Evolutionary conservation across 768 basidiomycete genomes (phyloP), one percentile per base, ranked within the genome.

Genomic region (Collybia nuda): DNA sequence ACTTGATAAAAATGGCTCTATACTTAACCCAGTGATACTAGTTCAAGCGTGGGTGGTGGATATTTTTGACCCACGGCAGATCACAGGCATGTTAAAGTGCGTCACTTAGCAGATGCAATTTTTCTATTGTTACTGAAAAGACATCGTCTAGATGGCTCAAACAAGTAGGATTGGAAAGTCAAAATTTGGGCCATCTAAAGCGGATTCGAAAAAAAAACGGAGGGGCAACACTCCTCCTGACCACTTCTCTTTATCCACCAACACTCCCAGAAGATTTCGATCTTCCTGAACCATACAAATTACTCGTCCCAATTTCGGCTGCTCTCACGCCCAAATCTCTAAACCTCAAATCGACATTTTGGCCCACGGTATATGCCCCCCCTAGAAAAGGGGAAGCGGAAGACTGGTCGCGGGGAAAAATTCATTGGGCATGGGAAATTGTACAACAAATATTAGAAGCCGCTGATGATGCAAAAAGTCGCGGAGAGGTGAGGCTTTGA

Each of bases 321-420:
- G 92, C 93, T 0, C 70, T 86, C 3, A 92, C 90, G 0, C 71
- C 71, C 0, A 73, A 75, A 12, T 88, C 93, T 6, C 72, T 92
- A 18, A 63, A 67, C 38, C 63, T 82, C 28, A 94, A 95, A 68
- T 77, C 79, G 35, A 65, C 77, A 1, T 68, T 90, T n/a, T 98
- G 96, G 96, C 96, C 96, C 6, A 90, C 89, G 9, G 69, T 84
- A 12, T 92, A 82, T 57, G 75, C 84, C 3, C 89, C 89, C 0
- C 77, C 78, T 28, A 77, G 83, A 53, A 90, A 83, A 61, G 81
- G 79, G 58, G 86, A 89, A 51, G 67, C 72, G 1, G 81, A 86
- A 52, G 69, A 71, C 5, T 92, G 93, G 90, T 79, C 85, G 3
- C 66, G 72, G 22, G 83, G 77, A 0, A 81, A 82, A 49, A 73